Evolutionary conservation across 306 rosid species (phyloP), one percentile per base, ranked within the genome.

Genomic region (Cicer judaicum): DNA sequence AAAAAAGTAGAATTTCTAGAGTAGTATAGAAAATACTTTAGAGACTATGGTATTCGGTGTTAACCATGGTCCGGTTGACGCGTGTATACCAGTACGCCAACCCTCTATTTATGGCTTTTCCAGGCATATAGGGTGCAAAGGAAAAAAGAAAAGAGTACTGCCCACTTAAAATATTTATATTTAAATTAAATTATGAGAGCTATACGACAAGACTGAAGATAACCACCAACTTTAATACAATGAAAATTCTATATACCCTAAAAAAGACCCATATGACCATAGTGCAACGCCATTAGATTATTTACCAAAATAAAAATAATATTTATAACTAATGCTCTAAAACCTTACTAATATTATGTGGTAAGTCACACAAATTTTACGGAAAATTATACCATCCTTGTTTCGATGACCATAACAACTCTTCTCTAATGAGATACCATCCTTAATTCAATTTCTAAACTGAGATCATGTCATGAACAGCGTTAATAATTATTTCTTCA

Each of bases 31-130:
- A 24, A 24, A 24, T 24, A 24, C 34, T 24, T 9, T 8, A 8
- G 7, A 19, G 40, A 53, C 59, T 7, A 1, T 0, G n/a, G 38
- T 24, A 57, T 2, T 53, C 15, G 12, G 18, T 54, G 38, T 55
- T 18, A 59, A 73, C 66, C 75, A 59, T 7, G 56, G 49, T 49
- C 12, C 43, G 2, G 15, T 21, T 11, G 77, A 68, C 82, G 64
- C 79, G 77, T 61, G 70, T 61, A 52, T 64, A 43, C 21, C 57
- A 29, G 46, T 53, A 48, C 60, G 70, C 52, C 62, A 73, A 41
- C 70, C 63, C 63, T 9, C 61, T 16, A 7, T n/a, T 29, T 54
- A 40, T 54, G 60, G 64, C 64, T 64, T 64, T 50, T 36, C 29
- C 70, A 21, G 39, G 53, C 69, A 59, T 59, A 70, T 59, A 75